Percentiles rank a stretch among this genome's conserved stretches.
Conservation (phyloP, 139 green algal genomes). For the Chlamydomonas urium region DNA sequence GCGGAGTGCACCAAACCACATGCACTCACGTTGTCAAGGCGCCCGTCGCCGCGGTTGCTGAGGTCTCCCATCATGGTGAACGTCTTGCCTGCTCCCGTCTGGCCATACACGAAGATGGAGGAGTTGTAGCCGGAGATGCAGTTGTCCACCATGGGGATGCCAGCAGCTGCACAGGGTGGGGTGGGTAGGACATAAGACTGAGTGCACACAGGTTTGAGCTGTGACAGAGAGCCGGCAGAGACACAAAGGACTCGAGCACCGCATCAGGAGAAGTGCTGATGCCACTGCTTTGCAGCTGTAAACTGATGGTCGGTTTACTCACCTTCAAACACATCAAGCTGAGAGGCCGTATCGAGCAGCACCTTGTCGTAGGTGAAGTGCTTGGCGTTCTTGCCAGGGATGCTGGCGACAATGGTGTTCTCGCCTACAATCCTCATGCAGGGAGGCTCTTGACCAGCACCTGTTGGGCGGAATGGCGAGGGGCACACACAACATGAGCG, state of each 20-base stretch:
- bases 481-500: background rate
- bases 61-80: conserved; percentile 9
- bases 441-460: background rate
- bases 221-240: background rate
- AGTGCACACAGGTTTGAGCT: conserved; percentile 1
- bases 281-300: no score
- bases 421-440: background rate
- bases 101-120: conserved; percentile 74
- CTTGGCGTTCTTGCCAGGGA: background rate
- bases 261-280: no score
- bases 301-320: no score
- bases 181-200: background rate
- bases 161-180: conserved; percentile 28
- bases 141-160: conserved; percentile 65
- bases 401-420: background rate
- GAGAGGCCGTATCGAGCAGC: background rate
- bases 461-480: background rate
- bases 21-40: background rate
- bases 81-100: conserved; percentile 50
- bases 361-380: conserved; percentile 13
- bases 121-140: conserved; percentile 73
- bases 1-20: background rate
- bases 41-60: background rate
- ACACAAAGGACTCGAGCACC: background rate
- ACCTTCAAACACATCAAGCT: conserved; percentile 9